A percentile compares a stretch with the other conserved stretches of the same genome.
Evolutionary conservation across 208 protist species (phyloP).

Genomic region (Trypanosoma scelopori): DNA sequence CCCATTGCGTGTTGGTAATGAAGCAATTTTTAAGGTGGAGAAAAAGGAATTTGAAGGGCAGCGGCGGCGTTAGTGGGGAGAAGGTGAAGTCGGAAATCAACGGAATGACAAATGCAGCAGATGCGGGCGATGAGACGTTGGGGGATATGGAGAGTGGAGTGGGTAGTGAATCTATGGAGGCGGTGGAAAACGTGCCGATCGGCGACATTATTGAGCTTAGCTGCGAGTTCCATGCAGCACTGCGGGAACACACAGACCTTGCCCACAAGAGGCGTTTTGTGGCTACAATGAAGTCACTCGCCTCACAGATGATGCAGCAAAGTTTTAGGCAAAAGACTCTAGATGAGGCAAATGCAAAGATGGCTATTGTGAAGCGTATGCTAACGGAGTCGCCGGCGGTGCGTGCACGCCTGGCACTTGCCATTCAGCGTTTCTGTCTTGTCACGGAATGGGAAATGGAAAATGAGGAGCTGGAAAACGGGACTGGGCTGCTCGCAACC

Average conservation of each 20-base stretch:
- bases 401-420: slow-evolving; percentile 65
- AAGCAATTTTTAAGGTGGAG: slow-evolving; percentile 7
- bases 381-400: slow-evolving; percentile 43
- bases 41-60: slow-evolving; percentile 18
- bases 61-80: slow-evolving; percentile 1
- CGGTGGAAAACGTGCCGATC: slow-evolving; percentile 3
- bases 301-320: slow-evolving; percentile 16
- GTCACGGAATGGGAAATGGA: slow-evolving; percentile 73
- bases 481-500: slow-evolving; percentile 44
- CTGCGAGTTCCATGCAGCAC: slow-evolving; percentile 3
- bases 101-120: background rate
- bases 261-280: slow-evolving; percentile 14
- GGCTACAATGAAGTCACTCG: slow-evolving; percentile 8
- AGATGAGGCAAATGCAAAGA: background rate
- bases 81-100: slow-evolving; percentile 4
- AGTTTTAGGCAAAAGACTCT: slow-evolving; percentile 8
- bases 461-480: slow-evolving; percentile 55
- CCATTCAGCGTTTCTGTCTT: slow-evolving; percentile 69
- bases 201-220: slow-evolving; percentile 23
- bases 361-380: slow-evolving; percentile 50
- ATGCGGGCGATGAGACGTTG: background rate
- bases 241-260: slow-evolving; percentile 14
- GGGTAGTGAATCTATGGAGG: background rate
- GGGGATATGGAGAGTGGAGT: background rate
- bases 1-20: background rate